Evolutionary conservation across 805 yeast species (phyloP), one percentile per base, ranked within the genome.

Genomic region (Cyberlindnera sargentensis): DNA sequence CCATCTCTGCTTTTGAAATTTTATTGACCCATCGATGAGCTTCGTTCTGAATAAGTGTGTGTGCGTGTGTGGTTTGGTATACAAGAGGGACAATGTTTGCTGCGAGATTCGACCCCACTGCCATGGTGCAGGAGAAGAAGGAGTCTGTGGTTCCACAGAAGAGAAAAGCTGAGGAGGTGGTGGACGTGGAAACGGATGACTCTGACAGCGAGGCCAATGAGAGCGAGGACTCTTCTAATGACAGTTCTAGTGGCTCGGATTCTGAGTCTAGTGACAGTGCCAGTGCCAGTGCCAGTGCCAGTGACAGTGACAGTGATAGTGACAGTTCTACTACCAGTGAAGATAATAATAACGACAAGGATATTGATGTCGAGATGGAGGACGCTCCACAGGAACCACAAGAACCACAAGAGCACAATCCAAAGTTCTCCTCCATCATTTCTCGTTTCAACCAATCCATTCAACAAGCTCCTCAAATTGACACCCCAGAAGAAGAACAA

Each of bases 71-170:
- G 25, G 6, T 9, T 3, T 15, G 20, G 20, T 15, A 15, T 15
- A 15, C 20, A 15, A 15, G 15, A 33, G 20, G 6, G 8, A 24
- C 31, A 11, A 56, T 81, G 88, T 81, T 81, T 65, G 84, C 84
- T 7, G 72, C 75, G 11, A 67, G 87, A 58, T 81, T 75, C 53
- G 84, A 78, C 50, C 86, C 86, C 20, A 57, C 58, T 34, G 55
- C 56, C 7, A 42, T 61, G 4, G 31, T 26, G 1, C 36, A 31
- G 23, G 36, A 29, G 36, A 26, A 23, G 30, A 15, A 29, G 25
- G 31, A 6, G 27, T 31, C 1, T 25, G 32, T 11, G 44, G 40
- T 4, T 30, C 47, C 25, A 55, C 47, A 23, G 20, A 48, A 28
- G 57, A 47, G 27, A 26, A 40, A 35, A 8, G 35, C 36, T 34